Base-by-base conservation (phyloP, 2,329 filamentous ascomycete species). In the Harringtonia aguacate region DNA sequence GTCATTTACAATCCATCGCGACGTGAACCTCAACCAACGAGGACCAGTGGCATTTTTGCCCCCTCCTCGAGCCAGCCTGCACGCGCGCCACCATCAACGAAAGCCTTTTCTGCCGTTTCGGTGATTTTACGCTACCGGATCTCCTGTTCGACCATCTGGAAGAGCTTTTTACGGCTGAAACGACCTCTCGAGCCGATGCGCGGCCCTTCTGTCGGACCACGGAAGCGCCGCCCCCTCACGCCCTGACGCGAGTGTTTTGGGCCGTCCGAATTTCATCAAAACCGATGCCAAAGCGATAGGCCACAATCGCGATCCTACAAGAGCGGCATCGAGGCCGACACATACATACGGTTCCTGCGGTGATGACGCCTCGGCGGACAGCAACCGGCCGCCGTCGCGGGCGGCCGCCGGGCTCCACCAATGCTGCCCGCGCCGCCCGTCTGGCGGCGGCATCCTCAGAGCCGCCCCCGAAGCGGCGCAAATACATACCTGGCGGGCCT, bases 401-500 rank as follows among this genome's bases (percentile, higher is more conserved):
- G 41, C 64, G 70, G 35, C 70, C 70, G 44, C 56, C 55, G 36
- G 55, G 53, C 21, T 49, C 56, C 3, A 52, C 51, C 8, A 53
- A 52, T 39, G 60, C 58, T 50, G 57, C 57, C 48, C 60, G 54
- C 49, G 59, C 55, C 48, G 63, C 55, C 50, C 58, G 58, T 28
- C 58, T 60, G 47, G 61, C 63, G 35, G 58, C 55, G 9, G 55
- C 60, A 22, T 60, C 59, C 35, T 68, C 70, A 39, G 81, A 84
- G 52, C 80, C 81, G 22, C 79, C 82, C 13, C 70, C 70, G 1
- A 88, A 87, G 64, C 77, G 76, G 58, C 73, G 81, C 53, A 75
- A 79, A 62, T 95, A 95, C 65, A 76, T 94, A 39, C 86, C 90
- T 29, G 88, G 88, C 39, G 88, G 87, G 4, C 83, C 86, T 46